These are phyloP conservation scores for Cystobasidium onofrii DNA, from an alignment of 768 basidiomycete species.

Conservation along the genomic window DNA sequence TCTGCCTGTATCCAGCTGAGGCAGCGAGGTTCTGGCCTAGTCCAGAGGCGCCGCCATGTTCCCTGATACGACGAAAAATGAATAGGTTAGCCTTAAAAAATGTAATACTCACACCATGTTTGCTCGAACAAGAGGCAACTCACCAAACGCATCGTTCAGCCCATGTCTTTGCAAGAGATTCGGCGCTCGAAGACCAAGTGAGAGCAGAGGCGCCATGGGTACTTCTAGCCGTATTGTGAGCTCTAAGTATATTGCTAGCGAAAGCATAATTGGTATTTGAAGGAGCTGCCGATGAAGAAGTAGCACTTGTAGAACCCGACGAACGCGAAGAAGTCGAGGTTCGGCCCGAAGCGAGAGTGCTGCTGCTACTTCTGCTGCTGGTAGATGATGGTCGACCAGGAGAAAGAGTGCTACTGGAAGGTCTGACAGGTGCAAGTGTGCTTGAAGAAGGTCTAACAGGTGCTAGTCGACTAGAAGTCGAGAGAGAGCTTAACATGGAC, in stretches of 20 bases:
- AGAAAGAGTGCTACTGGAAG: neutral
- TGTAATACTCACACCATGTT: neutral
- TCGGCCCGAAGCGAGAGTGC: no score
- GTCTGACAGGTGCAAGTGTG: neutral
- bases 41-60: slow-evolving; percentile 12
- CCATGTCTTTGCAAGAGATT: neutral
- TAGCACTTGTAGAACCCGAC: neutral
- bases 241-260: neutral
- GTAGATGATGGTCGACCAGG: no score
- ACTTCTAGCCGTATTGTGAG: slow-evolving; percentile 13
- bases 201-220: slow-evolving; percentile 1
- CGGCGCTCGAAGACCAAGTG: neutral
- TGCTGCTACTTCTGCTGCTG: no score
- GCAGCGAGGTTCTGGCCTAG: slow-evolving; percentile 21
- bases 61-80: neutral
- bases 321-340: neutral
- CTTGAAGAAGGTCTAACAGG: neutral
- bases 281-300: neutral
- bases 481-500: neutral
- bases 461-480: neutral
- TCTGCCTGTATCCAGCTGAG: slow-evolving; percentile 3
- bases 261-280: neutral
- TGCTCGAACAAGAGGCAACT: neutral
- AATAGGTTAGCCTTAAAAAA: neutral
- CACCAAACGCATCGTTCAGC: slow-evolving; percentile 21